phyloP scores from a whole-genome alignment of 2,329 filamentous ascomycete species.

The Coleophoma cylindrospora region DNA sequence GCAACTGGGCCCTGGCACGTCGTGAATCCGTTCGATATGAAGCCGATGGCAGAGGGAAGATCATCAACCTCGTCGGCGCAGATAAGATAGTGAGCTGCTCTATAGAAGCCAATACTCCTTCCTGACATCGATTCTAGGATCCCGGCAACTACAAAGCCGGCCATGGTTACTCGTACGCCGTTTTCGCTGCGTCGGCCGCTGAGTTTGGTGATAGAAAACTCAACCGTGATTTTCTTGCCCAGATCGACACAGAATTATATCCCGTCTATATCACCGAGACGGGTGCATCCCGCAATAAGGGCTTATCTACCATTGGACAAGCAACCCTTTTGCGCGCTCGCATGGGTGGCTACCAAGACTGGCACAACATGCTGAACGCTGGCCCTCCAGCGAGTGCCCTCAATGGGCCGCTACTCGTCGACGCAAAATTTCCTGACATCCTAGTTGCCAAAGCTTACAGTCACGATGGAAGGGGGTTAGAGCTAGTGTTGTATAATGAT shows the following conservation, averaged over 20 bases:
- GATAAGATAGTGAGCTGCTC: slow-evolving; percentile 5
- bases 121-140: background rate
- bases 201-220: slow-evolving; percentile 9
- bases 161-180: background rate
- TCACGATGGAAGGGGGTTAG: slow-evolving; percentile 3
- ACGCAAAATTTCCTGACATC: slow-evolving; percentile 7
- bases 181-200: slow-evolving; percentile 1
- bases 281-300: slow-evolving; percentile 4
- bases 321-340: slow-evolving; percentile 2
- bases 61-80: slow-evolving; percentile 6
- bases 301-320: slow-evolving; percentile 1
- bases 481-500: background rate
- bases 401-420: slow-evolving; percentile 5
- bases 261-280: slow-evolving; percentile 1
- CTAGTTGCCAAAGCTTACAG: slow-evolving; percentile 8
- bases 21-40: slow-evolving; percentile 1
- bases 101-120: background rate
- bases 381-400: background rate
- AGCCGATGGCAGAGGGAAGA: background rate
- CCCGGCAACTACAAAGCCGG: slow-evolving; percentile 9
- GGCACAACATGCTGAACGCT: background rate
- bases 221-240: background rate
- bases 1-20: slow-evolving; percentile 3
- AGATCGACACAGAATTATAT: slow-evolving; percentile 3
- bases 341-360: background rate